Evolutionary conservation across 2,329 filamentous ascomycete genomes (phyloP), one percentile per base, ranked within the genome.

Genomic region (Talaromyces rugulosus): DNA sequence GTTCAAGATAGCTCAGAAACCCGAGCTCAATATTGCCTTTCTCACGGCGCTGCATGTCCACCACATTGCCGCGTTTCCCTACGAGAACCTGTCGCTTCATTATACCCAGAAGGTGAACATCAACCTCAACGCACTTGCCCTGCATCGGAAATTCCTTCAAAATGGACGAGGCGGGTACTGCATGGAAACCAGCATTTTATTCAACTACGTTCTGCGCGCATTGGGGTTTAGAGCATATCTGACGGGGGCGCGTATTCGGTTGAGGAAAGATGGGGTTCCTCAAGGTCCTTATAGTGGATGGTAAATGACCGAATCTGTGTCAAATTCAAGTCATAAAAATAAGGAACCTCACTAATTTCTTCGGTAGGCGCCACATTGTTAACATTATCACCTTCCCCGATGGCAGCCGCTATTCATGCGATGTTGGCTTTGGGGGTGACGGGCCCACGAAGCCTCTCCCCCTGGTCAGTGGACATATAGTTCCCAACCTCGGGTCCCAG

Each of bases 351-450:
- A 42, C 33, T n/a, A 40, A 40, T 18, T 23, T 8, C 3, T 11
- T 36, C n/a, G 30, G 2, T 59, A 80, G 78, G 74, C 77, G 80
- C 16, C 85, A 87, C 68, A 80, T 86, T 34, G 80, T 85, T 50
- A 84, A 83, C 67, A 83, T 87, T 34, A 77, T 86, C 42, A 80
- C 79, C 1, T 72, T 88, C 7, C 71, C 77, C 31, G 70, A 76
- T 4, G 79, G 77, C 18, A 66, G 72, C 2, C 75, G 78, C 61
- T 88, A 82, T 70, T 75, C 80, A 51, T 67, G 83, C 1, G 87
- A 89, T 67, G 82, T 84, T 5, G 82, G 79, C 2, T 89, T 89
- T 67, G 87, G 87, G 36, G 84, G 85, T 9, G 84, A 88, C 67
- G 85, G 85, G 3, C 77, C 84, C 1, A 86, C 81, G 1, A 71